These are phyloP conservation scores for Candida arabinofermentans DNA, from an alignment of 805 yeast species.

Conservation along the genomic window DNA sequence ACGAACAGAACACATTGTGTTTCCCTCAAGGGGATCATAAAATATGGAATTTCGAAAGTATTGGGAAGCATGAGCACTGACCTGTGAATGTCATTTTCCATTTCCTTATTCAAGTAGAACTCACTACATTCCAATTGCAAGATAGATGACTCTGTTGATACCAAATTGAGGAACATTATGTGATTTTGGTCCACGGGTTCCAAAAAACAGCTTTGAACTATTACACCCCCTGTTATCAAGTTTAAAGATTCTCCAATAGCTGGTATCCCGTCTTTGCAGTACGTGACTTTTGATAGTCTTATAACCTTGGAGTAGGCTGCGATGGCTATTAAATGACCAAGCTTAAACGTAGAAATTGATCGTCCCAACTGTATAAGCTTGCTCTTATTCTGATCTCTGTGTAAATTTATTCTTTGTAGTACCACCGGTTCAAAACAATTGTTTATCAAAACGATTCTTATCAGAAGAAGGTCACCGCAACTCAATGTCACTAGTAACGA, in stretches of 20 bases:
- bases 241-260: slow-evolving; percentile 18
- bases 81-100: slow-evolving; percentile 15
- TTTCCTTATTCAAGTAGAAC: slow-evolving; percentile 13
- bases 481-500: slow-evolving; percentile 21
- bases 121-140: slow-evolving; percentile 24
- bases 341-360: slow-evolving; percentile 9
- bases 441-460: slow-evolving; percentile 15
- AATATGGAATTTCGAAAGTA: slow-evolving; percentile 26
- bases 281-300: slow-evolving; percentile 15
- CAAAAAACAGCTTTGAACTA: slow-evolving; percentile 22
- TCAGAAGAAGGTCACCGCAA: slow-evolving; percentile 18
- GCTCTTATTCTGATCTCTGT: slow-evolving; percentile 6
- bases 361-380: slow-evolving; percentile 17
- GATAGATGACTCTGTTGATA: slow-evolving; percentile 19
- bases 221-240: slow-evolving; percentile 20
- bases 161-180: slow-evolving; percentile 20
- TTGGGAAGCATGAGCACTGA: slow-evolving; percentile 21
- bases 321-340: slow-evolving; percentile 21
- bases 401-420: slow-evolving; percentile 12
- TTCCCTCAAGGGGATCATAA: slow-evolving; percentile 21
- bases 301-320: slow-evolving; percentile 22
- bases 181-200: slow-evolving; percentile 17
- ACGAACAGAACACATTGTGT: slow-evolving; percentile 26
- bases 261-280: slow-evolving; percentile 17
- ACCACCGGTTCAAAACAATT: slow-evolving; percentile 22